These are phyloP conservation scores for Quercus rubra DNA, from an alignment of 306 rosid genomes.

Conservation along the genomic window DNA sequence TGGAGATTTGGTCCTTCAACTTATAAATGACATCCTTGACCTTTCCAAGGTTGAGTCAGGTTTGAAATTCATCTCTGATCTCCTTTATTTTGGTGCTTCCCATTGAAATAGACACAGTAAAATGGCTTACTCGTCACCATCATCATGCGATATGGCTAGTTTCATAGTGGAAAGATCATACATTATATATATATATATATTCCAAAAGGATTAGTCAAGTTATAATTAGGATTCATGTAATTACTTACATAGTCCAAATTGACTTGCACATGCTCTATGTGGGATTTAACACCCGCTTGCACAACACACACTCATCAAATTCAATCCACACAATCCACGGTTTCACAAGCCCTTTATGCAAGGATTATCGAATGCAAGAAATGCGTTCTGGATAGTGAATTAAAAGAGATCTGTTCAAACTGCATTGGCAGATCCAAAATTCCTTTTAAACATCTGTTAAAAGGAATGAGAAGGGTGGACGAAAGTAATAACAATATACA, in stretches of 20 bases:
- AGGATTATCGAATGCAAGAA: background rate
- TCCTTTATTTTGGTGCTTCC: background rate
- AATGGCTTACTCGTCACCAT: background rate
- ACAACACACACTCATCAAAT: too few relatives aligned
- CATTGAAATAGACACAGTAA: background rate
- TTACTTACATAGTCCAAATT: too few relatives aligned
- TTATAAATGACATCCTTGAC: conserved; percentile 92
- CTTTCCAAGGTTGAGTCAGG: conserved; percentile 98
- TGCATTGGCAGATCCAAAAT: background rate
- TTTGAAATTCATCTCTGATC: conserved; percentile 26
- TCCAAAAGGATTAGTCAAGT: too few relatives aligned
- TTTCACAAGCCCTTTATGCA: background rate
- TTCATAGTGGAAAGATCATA: background rate
- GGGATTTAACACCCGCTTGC: too few relatives aligned
- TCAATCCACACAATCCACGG: too few relatives aligned
- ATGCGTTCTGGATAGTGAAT: background rate
- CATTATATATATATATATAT: too few relatives aligned
- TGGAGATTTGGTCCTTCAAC: conserved; percentile 95
- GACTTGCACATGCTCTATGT: too few relatives aligned
- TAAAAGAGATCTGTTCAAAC: background rate
- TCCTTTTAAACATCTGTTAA: too few relatives aligned
- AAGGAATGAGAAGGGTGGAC: too few relatives aligned
- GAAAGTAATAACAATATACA: too few relatives aligned
- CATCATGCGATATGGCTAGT: background rate
- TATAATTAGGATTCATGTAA: too few relatives aligned